Evolutionary conservation across 306 rosid species (phyloP).

Genomic region (Cucurbita pepo): DNA sequence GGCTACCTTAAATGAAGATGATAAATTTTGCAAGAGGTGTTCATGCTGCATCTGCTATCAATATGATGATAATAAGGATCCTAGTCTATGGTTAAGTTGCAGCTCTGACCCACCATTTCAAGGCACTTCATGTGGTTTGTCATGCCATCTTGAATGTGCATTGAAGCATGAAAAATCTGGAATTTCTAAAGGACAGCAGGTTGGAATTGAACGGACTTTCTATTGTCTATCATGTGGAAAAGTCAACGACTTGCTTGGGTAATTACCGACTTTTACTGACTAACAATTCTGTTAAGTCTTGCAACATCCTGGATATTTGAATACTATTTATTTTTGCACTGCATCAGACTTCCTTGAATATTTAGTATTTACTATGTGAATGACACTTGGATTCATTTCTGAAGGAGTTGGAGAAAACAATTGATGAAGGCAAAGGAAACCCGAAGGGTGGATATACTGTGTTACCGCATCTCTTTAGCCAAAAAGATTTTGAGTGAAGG

Average conservation of each 20-base stretch:
- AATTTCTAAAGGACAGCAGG: constrained; percentile 32
- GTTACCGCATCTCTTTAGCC: constrained; percentile 79
- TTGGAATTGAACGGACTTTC: constrained; percentile 66
- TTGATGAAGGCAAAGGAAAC: constrained; percentile 63
- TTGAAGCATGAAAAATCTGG: constrained; percentile 58
- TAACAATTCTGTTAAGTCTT: background rate
- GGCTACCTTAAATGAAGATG: constrained; percentile 49
- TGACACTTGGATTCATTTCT: background rate
- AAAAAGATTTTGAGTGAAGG: constrained; percentile 65
- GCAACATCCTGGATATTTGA: background rate
- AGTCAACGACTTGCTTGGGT: constrained; percentile 82
- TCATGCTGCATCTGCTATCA: constrained; percentile 80
- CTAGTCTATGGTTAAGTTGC: constrained; percentile 90
- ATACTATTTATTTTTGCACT: background rate
- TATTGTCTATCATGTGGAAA: constrained; percentile 74
- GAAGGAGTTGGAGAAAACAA: constrained; percentile 81
- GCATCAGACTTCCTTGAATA: background rate
- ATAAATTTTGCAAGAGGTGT: constrained; percentile 82
- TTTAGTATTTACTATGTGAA: background rate
- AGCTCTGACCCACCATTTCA: constrained; percentile 76
- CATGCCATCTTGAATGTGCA: constrained; percentile 98
- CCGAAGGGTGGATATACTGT: constrained; percentile 78
- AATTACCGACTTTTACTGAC: constrained; percentile 6
- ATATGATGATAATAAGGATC: constrained; percentile 96
- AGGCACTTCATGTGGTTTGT: constrained; percentile 75